Conservation (phyloP, 768 basidiomycete species). For the Lactarius vividus region DNA sequence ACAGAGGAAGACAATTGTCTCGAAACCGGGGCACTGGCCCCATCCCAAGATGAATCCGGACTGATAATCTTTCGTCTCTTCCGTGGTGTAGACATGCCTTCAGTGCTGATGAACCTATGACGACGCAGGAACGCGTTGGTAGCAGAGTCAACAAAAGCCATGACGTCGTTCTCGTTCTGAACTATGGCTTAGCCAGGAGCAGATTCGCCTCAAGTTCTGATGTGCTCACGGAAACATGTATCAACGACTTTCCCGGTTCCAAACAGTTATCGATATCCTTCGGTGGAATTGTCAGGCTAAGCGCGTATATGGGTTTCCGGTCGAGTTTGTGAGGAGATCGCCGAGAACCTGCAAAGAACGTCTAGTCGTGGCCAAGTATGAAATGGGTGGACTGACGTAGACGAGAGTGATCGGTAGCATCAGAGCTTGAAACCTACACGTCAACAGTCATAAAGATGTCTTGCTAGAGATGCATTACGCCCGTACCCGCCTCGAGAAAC, state of each 20-base stretch:
- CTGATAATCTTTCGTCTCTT: slow-evolving; percentile 49
- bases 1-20: background rate
- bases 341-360: slow-evolving; percentile 45
- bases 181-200: slow-evolving; percentile 8
- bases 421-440: slow-evolving; percentile 21
- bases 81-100: slow-evolving; percentile 40
- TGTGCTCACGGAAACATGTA: slow-evolving; percentile 63
- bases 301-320: slow-evolving; percentile 77
- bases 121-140: slow-evolving; percentile 61
- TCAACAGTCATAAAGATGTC: slow-evolving; percentile 4
- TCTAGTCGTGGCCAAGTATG: slow-evolving; percentile 22
- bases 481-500: slow-evolving; percentile 71
- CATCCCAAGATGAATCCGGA: background rate
- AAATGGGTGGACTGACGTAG: slow-evolving; percentile 11
- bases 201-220: slow-evolving; percentile 6
- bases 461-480: slow-evolving; percentile 21
- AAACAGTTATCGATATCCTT: slow-evolving; percentile 71
- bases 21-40: background rate
- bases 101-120: slow-evolving; percentile 52
- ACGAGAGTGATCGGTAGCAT: background rate
- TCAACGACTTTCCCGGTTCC: slow-evolving; percentile 69
- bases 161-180: slow-evolving; percentile 59
- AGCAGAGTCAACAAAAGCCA: slow-evolving; percentile 53
- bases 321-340: slow-evolving; percentile 78
- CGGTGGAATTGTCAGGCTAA: slow-evolving; percentile 69